Evolutionary conservation across 257 asterid genomes (phyloP).

Genomic region (Petunia secreta): DNA sequence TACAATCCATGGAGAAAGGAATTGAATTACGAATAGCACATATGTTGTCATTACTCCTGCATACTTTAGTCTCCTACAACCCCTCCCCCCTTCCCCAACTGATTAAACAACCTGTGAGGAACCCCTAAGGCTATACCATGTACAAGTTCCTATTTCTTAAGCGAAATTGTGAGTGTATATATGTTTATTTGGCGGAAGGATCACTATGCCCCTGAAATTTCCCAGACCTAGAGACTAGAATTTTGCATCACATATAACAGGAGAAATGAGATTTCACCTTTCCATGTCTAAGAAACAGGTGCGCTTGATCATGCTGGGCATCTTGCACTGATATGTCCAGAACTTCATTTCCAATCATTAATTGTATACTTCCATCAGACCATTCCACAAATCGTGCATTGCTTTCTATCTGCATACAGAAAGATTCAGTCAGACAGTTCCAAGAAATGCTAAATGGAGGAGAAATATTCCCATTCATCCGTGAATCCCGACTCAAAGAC

Average conservation of each 20-base stretch:
- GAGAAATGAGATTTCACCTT: slow-evolving; percentile 49
- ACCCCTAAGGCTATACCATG: not conserved
- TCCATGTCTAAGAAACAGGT: slow-evolving; percentile 93
- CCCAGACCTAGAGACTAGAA: not conserved
- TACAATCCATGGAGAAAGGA: not conserved
- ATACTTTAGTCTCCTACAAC: not conserved
- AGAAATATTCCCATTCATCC: not conserved
- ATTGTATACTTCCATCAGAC: slow-evolving; percentile 98
- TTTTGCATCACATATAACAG: slow-evolving; percentile 12
- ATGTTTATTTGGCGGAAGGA: not conserved
- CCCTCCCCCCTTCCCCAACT: not conserved
- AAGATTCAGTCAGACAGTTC: slow-evolving; percentile 5
- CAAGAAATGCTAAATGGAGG: slow-evolving; percentile 20
- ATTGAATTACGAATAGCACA: not conserved
- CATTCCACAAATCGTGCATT: slow-evolving; percentile 98
- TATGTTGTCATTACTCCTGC: not conserved
- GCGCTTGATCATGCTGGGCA: slow-evolving; percentile 93
- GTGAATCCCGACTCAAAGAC: slow-evolving; percentile 3
- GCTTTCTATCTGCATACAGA: slow-evolving; percentile 73
- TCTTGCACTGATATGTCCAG: slow-evolving; percentile 95
- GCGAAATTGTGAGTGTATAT: not conserved
- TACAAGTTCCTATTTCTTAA: not conserved
- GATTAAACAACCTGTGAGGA: not conserved
- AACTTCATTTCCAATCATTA: slow-evolving; percentile 95
- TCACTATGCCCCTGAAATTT: not conserved